Evolutionary conservation across 768 basidiomycete genomes (phyloP), one percentile per base, ranked within the genome.

Genomic region (Mycena belliarum): DNA sequence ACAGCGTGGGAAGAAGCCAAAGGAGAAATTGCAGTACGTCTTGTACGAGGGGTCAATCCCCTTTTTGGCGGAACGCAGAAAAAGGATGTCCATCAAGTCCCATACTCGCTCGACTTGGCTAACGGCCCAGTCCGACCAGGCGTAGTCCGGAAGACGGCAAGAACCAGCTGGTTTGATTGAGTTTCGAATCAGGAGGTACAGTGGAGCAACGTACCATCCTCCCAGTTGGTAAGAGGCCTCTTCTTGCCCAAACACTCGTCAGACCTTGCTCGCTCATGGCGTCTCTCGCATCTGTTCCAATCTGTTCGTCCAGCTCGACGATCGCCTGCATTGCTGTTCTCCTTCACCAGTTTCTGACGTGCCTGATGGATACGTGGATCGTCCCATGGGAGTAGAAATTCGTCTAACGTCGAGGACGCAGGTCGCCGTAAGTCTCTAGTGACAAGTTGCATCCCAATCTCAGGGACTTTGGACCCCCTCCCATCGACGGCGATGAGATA

Each of bases 111-210:
- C 93, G 20, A 97, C 95, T 70, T 97, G 95, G 14, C 84, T 83
- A n/a, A 85, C 75, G 24, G 87, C 92, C 95, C 95, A 98, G 68
- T 97, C 94, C 56, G 86, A 84, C 95, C 95, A 98, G 28, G 89
- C 88, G 65, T 91, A 93, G 65, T 95, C 94, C 1, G 87, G 88
- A 52, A 95, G 74, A 68, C 89, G 93, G 68, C 91, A 94, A 61
- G 81, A 86, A 11, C 91, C 93, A 69, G 87, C 91, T 90, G 51
- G 47, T 46, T n/a, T 51, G 35, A 21, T 37, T 64, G 43, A 46
- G 10, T 35, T 10, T 6, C 29, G 5, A 32, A 40, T 7, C 28
- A 41, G 51, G 46, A 45, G n/a, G 49, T n/a, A 35, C 49, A 35
- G 33, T 48, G 33, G 28, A 49, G 25, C 14, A 18, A 56, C 77